Evolutionary conservation across 2,329 filamentous ascomycete genomes (phyloP), one percentile per base, ranked within the genome.

Genomic region (Gremmenia infestans): DNA sequence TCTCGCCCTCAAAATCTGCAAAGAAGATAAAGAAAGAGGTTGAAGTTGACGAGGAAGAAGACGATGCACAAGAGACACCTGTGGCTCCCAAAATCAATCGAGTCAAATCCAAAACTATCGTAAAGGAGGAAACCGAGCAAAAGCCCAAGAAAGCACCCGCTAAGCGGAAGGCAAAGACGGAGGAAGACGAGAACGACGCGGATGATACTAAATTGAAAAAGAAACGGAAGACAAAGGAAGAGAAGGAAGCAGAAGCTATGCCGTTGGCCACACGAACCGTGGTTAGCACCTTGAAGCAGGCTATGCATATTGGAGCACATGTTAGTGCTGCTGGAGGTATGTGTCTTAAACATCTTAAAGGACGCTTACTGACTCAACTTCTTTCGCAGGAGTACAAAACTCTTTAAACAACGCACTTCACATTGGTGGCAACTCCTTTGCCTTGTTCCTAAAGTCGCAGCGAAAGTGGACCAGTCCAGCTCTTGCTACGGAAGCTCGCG

Each of bases 371-470:
- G 43, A 56, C 45, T 11, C 42, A 22, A 28, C 50, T 55, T 57
- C 40, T 23, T 11, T 47, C 48, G 15, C 64, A 92, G 89, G 92
- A 52, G 89, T 97, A 0, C 91, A 97, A 55, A 97, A 97, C 71
- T 81, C 92, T 0, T 80, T 97, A 56, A 76, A 79, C 22, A 96
- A 96, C 65, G 83, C 88, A 46, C 70, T 86, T 1, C 81, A 91
- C 50, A 91, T 96, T 61, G 92, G 92, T 52, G 92, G 88, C 60
- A 99, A 97, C 70, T 85, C 92, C 9, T 96, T 97, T 65, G 94
- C 94, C 4, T 78, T 97, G 19, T 99, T 99, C 74, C 80, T 99
- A 64, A 97, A 97, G 71, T 96, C 90, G 0, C 94, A 99, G 72
- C 86, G 92, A 54, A 97, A 96, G 76, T 99, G 94, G 94, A 80